Base-by-base conservation (phyloP, 2,329 filamentous ascomycete species). In the Macrophomina phaseolina region DNA sequence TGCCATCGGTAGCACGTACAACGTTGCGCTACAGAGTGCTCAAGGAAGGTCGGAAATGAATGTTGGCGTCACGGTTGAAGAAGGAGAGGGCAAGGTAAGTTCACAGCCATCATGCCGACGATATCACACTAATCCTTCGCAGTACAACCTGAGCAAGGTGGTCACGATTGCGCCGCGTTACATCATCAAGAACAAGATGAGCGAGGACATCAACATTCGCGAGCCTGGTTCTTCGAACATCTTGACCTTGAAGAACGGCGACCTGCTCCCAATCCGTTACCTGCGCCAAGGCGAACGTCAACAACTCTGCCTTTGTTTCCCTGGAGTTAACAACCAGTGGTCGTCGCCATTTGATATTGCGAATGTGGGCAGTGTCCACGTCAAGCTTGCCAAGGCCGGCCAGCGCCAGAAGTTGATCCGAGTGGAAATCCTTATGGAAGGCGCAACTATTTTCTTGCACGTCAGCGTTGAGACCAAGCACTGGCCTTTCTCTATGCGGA, bases 401-500 rank as follows among this genome's bases (percentile, higher is more conserved):
- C 92, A 97, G 78, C 88, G 94, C 46, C 96, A 99, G 77, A 90
- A 90, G 70, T 86, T 99, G 9, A 87, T 98, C 56, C 89, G 94
- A 61, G 86, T 96, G 12, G 95, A 99, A 76, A 87, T 97, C 51
- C 83, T 99, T 53, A 90, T 97, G 86, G 96, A 99, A 77, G 89
- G 92, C 69, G 92, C 94, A 0, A 98, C 94, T 1, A 90, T 99
- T 48, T 99, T 98, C 83, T 79, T 98, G 40, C 92, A 97, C 73
- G 86, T 99, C 67, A 95, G 89, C 74, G 84, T 94, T 71, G 95
- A 99, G 81, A 93, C 88, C 5, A 96, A 95, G 78, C 93, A 97
- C 75, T 99, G 95, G 95, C 95, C 95, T 0, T 99, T 95, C 81
- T 97, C 94, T 0, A 97, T 99, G 90, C 91, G 95, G 70, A 99